Base-by-base conservation (phyloP, 208 protist genomes). In the Trypanosoma lewisi region DNA sequence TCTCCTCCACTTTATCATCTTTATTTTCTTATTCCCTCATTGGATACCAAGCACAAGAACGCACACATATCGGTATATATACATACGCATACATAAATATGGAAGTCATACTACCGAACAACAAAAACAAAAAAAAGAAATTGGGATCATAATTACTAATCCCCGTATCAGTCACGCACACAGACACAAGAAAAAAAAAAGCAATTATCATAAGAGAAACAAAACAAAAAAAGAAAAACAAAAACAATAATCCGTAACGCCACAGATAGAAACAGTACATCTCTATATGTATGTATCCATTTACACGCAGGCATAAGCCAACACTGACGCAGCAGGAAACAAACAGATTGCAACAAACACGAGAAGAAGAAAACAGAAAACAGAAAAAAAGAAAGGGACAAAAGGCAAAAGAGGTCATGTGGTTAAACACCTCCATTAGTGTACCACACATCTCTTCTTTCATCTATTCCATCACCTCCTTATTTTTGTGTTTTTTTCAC, bases 281-380 rank as follows among this genome's bases (percentile, higher is more conserved):
- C 6, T 41, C 12, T 41, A 16, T 41, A 16, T 41, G 6, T 41
- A 16, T 41, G 9, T 12, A 6, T 12, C 36, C 36, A 41, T 12
- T 41, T 12, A 41, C 36, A 41, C 36, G 12, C 36, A 41, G 12
- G 12, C 36, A 41, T 12, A 41, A 6, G 36, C 36, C 6, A 41
- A 41, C 36, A 41, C 36, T 6, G 9, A 12, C 36, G 36, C 36
- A 12, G 36, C 36, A 41, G 36, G 9, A 12, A 12, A 12, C 36
- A 12, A 12, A 12, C 36, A n/a, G 25, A 9, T n/a, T 7, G 33
- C 21, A 57, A n/a, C n/a, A n/a, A n/a, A n/a, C n/a, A n/a, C 11
- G 19, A 39, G 11, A 41, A 57, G 25, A 57, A 41, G 4, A 41
- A 41, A 23, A 57, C 4, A 36, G 39, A 36, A 57, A 36, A 57